Conservation (phyloP, 768 basidiomycete genomes). For the Hydnum rufescens region DNA sequence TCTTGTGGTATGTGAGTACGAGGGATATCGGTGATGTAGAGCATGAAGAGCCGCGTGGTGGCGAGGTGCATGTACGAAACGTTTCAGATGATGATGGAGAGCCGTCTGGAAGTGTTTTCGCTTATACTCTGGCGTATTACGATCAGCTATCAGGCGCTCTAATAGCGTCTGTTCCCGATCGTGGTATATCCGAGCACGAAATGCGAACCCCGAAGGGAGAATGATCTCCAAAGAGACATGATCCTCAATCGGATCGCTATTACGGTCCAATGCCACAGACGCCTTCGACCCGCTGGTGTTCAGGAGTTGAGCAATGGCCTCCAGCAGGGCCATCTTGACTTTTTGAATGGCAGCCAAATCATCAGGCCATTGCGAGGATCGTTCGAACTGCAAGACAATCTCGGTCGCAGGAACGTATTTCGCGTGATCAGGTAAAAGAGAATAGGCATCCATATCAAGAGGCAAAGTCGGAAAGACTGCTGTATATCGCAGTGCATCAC, state of each 20-base stretch:
- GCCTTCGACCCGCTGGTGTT: conserved; percentile 36
- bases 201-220: conserved; percentile 71
- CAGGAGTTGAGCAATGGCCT: conserved; percentile 50
- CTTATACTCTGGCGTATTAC: conserved; percentile 18
- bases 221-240: conserved; percentile 54
- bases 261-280: conserved; percentile 36
- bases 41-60: conserved; percentile 74
- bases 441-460: conserved; percentile 15
- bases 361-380: conserved; percentile 86
- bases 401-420: conserved; percentile 52
- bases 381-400: conserved; percentile 75
- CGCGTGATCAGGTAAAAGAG: conserved; percentile 25
- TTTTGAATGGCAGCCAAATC: conserved; percentile 83
- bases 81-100: conserved; percentile 38
- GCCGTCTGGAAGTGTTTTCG: conserved; percentile 37
- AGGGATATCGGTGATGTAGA: conserved; percentile 56
- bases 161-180: conserved; percentile 68
- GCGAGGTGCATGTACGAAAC: conserved; percentile 59
- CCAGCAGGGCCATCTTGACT: conserved; percentile 83
- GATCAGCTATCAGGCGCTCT: conserved; percentile 39
- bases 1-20: conserved; percentile 70
- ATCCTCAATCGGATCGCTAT: conserved; percentile 42
- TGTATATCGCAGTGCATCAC: conserved; percentile 64
- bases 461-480: conserved; percentile 63
- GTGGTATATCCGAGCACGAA: conserved; percentile 67